Evolutionary conservation across 371 early-diverging fungal species (phyloP), one percentile per base, ranked within the genome.

Genomic region (Mortierella sp.): DNA sequence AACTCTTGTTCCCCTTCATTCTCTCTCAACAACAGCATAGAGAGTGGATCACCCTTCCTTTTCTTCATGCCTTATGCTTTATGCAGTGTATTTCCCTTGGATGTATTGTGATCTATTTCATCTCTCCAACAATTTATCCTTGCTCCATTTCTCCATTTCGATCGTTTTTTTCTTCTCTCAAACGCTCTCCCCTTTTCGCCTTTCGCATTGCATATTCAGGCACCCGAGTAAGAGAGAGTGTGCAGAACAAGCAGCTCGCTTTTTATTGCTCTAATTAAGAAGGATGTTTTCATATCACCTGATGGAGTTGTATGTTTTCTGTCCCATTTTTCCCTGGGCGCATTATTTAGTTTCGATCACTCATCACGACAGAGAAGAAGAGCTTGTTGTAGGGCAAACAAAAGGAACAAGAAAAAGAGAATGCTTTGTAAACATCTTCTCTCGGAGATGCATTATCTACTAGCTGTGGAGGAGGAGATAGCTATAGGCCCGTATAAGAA

Each of bases 41-140:
- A 24, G 63, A 34, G 16, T 16, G 19, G 1, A 54, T 54, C 54
- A 54, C 24, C 54, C 42, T 38, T 38, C 42, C 42, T 38, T 38
- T 38, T 38, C 42, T 38, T 38, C 42, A 11, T 48, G 14, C 48
- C 31, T 5, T 60, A 14, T 60, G 28, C 60, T 60, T 31, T 57
- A 57, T 65, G 38, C 38, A 38, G 38, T 3, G 38, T 31, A 65
- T 65, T 65, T 34, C 24, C 31, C 13, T 24, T 34, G 38, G 21
- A 38, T 24, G 65, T 65, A 65, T 38, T 65, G 5, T 65, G 65
- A 65, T 65, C 38, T 65, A 65, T 65, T 65, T 65, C 38, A 34
- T 38, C 65, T 65, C 65, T 38, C 65, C 38, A 65, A 65, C 65
- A 65, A 65, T 65, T 65, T 65, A 65, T 38, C 65, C 65, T 65